Conservation (phyloP, 352 stramenopile genomes). For the Phytophthora pseudosyringae region DNA sequence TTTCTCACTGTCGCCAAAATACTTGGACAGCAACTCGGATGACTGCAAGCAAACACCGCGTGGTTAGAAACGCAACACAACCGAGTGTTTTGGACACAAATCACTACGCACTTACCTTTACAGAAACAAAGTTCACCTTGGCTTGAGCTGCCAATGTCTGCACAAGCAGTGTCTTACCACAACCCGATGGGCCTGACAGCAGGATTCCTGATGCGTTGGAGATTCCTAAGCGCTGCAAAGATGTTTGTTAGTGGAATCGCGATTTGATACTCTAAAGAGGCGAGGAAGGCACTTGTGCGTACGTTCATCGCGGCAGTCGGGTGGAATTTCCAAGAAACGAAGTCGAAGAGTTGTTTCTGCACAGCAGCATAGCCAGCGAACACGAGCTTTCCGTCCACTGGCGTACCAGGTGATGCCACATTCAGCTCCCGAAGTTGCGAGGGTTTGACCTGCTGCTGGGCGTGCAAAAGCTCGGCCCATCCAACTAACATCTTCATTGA, state of each 20-base stretch:
- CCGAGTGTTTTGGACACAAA: too few relatives aligned
- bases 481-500: conserved; percentile 11
- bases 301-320: conserved; percentile 70
- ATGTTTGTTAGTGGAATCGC: conserved; percentile 14
- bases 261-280: not conserved
- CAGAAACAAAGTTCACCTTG: conserved; percentile 80
- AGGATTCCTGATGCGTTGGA: conserved; percentile 76
- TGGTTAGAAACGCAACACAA: conserved; percentile 1
- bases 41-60: conserved; percentile 44
- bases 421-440: conserved; percentile 81
- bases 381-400: conserved; percentile 14
- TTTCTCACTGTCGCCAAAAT: conserved; percentile 88
- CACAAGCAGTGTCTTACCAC: conserved; percentile 86
- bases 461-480: conserved; percentile 56
- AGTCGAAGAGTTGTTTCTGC: conserved; percentile 68
- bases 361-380: conserved; percentile 77
- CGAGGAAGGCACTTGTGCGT: conserved; percentile 14
- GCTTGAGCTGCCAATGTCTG: conserved; percentile 63
- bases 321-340: conserved; percentile 72
- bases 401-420: conserved; percentile 60
- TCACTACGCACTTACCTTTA: conserved; percentile 61
- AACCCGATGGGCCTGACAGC: conserved; percentile 80
- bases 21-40: conserved; percentile 86
- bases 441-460: conserved; percentile 68
- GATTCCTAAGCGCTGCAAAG: conserved; percentile 62